Base-by-base conservation (phyloP, 306 rosid genomes). In the Cotoneaster glaucophyllus region DNA sequence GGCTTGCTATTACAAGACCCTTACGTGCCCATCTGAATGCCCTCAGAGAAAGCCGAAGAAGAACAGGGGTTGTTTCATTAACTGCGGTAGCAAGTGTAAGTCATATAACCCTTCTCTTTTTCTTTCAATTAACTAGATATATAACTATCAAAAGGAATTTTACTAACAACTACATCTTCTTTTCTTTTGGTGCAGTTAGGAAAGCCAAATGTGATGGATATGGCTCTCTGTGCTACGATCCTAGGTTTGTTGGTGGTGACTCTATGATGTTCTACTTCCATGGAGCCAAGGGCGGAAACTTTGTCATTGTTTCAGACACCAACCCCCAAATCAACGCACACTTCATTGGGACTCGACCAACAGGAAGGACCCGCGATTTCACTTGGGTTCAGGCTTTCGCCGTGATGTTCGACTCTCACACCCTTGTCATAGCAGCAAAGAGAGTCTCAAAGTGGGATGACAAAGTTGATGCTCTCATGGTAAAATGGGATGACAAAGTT, bases 211-310 rank as follows among this genome's bases (percentile, higher is more conserved):
- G 97, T 74, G 75, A 89, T 52, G 97, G 97, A 0, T 91, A 85
- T 31, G 95, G 97, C 44, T 77, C 95, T 25, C 87, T 92, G 65
- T 92, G 96, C 61, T 92, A 92, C 39, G 97, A 92, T 82, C 97
- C 97, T 54, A 84, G 95, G 24, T 88, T 91, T 25, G 89, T 92
- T 37, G 97, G 95, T 11, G 97, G 95, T 7, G 97, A 91, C 21
- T 95, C 93, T 32, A 88, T 89, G 8, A 89, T 91, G 93, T 91
- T 91, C 86, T 91, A 91, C 90, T 91, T 91, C 82, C 95, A 91
- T 10, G 97, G 95, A 7, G 86, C 90, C 62, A 89, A 86, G 45
- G 97, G 87, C 14, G 91, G 93, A 75, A 81, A 86, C 82, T 91
- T 91, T 24, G 95, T 91, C 78, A 76, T 89, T 2, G 90, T 84